A percentile compares a stretch with the other conserved stretches of the same genome.
Conservation (phyloP, 352 stramenopile genomes). For the Pythium graminicola region DNA sequence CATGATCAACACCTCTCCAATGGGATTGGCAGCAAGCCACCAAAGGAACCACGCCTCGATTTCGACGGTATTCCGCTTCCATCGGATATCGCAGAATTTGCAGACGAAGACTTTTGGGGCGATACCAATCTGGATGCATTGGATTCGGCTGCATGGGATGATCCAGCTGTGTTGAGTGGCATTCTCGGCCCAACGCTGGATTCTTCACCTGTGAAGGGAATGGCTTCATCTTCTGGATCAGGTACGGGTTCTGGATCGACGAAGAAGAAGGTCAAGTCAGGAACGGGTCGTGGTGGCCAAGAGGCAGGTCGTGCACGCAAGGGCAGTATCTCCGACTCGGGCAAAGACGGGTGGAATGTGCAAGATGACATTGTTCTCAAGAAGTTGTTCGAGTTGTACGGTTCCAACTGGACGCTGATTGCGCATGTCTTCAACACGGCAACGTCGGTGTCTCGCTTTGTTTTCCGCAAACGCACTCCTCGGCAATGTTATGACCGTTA, state of each 20-base stretch:
- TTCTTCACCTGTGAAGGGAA: background rate
- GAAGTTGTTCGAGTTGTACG: slow-evolving; percentile 83
- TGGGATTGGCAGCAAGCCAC: slow-evolving; percentile 5
- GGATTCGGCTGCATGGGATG: slow-evolving; percentile 79
- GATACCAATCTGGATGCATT: slow-evolving; percentile 82
- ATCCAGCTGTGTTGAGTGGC: slow-evolving; percentile 57
- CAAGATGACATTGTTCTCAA: slow-evolving; percentile 75
- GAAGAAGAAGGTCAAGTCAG: slow-evolving; percentile 61
- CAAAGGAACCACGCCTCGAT: slow-evolving; percentile 69
- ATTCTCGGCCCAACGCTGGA: slow-evolving; percentile 43
- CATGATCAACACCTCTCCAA: slow-evolving; percentile 31
- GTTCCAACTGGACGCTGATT: slow-evolving; percentile 84
- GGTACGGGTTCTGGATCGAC: slow-evolving; percentile 10
- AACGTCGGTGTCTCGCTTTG: slow-evolving; percentile 63
- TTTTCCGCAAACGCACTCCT: slow-evolving; percentile 66
- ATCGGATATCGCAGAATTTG: slow-evolving; percentile 57
- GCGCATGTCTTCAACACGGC: slow-evolving; percentile 76
- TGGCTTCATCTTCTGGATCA: slow-evolving; percentile 13
- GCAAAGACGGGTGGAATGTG: slow-evolving; percentile 47
- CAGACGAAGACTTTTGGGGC: slow-evolving; percentile 82
- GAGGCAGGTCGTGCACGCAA: slow-evolving; percentile 36
- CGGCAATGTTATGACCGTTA: slow-evolving; percentile 85
- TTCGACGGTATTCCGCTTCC: slow-evolving; percentile 70
- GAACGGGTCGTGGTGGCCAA: slow-evolving; percentile 13
- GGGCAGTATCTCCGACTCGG: slow-evolving; percentile 54